These are phyloP conservation scores for Funneliformis geosporum DNA, from an alignment of 192 early-diverging fungal genomes.

Conservation along the genomic window DNA sequence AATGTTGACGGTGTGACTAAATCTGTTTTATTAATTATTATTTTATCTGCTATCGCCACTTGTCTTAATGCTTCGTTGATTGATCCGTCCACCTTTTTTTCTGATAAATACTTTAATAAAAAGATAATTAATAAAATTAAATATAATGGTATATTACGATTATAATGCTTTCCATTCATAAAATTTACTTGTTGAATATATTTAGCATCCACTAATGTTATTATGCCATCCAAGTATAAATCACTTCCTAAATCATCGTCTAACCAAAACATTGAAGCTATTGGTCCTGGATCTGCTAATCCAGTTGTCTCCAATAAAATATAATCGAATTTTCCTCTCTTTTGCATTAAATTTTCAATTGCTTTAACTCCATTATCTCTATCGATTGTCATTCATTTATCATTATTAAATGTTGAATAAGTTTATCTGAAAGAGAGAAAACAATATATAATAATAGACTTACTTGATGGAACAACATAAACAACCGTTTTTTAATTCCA, in stretches of 20 bases:
- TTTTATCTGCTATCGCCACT: slow-evolving; percentile 85
- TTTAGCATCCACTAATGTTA: slow-evolving; percentile 84
- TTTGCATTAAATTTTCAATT: slow-evolving; percentile 90
- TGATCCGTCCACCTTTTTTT: slow-evolving; percentile 55
- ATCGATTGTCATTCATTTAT: no score
- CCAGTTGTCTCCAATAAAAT: slow-evolving; percentile 96
- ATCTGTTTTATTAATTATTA: slow-evolving; percentile 88
- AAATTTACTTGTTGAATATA: slow-evolving; percentile 56
- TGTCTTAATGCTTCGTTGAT: slow-evolving; percentile 76
- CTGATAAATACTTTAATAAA: slow-evolving; percentile 8
- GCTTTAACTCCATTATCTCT: slow-evolving; percentile 93
- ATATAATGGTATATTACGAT: neutral
- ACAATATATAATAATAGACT: no score
- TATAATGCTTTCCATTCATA: neutral
- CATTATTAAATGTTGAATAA: neutral
- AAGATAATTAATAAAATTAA: neutral
- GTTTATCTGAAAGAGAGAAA: no score
- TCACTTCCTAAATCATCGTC: slow-evolving; percentile 91
- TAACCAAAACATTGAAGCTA: slow-evolving; percentile 96
- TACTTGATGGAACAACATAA: slow-evolving; percentile 97
- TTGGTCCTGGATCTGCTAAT: slow-evolving; percentile 74
- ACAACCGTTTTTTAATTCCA: slow-evolving; percentile 96
- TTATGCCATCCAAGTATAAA: slow-evolving; percentile 88
- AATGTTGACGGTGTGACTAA: slow-evolving; percentile 54
- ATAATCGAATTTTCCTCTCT: slow-evolving; percentile 92